Conservation (phyloP, 805 yeast species). For the Hanseniaspora occidentalis region DNA sequence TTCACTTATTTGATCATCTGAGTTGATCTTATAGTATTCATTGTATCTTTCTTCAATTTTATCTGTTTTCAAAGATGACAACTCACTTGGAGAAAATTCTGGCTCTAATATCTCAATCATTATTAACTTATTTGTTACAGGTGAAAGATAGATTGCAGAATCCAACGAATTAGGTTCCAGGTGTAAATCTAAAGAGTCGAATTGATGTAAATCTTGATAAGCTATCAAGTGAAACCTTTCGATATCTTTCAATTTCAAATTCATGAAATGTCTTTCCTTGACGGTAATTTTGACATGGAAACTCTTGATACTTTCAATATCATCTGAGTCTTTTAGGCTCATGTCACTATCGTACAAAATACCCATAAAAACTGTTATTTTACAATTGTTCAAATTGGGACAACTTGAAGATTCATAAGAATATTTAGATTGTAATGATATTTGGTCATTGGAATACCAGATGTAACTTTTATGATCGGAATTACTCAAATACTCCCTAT, state of each 20-base stretch:
- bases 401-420: constrained; percentile 19
- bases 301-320: constrained; percentile 13
- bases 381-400: constrained; percentile 16
- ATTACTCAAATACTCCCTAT: constrained; percentile 12
- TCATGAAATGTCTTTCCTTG: constrained; percentile 18
- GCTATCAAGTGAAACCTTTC: constrained; percentile 23
- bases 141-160: constrained; percentile 35
- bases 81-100: constrained; percentile 37
- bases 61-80: constrained; percentile 33
- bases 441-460: constrained; percentile 21
- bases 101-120: constrained; percentile 41
- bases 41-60: constrained; percentile 41
- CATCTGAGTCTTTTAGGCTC: constrained; percentile 10
- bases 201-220: constrained; percentile 17
- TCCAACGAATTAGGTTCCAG: constrained; percentile 28
- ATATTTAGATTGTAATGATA: constrained; percentile 17
- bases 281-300: constrained; percentile 27
- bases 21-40: constrained; percentile 7
- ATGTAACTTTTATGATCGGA: constrained; percentile 6
- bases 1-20: not conserved
- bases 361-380: constrained; percentile 22
- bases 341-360: constrained; percentile 15
- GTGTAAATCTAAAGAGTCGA: constrained; percentile 20
- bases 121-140: constrained; percentile 33
- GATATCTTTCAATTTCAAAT: constrained; percentile 11